Percentiles rank a stretch among this genome's conserved stretches.
Evolutionary conservation across 2,329 filamentous ascomycete genomes (phyloP).

Genomic region (Penicillium nordicum): DNA sequence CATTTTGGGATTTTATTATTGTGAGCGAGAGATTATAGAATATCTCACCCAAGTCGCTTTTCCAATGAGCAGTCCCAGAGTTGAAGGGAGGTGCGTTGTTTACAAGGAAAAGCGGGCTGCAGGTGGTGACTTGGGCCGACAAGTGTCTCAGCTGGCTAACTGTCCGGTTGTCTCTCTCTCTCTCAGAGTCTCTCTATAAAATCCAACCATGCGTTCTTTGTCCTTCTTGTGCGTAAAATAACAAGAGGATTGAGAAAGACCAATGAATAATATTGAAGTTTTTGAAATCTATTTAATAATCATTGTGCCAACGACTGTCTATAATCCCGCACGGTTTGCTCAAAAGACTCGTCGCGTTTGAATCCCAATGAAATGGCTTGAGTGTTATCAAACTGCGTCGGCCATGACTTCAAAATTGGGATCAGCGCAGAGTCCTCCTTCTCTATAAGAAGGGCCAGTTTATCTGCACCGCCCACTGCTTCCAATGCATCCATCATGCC

Average conservation of each 20-base stretch:
- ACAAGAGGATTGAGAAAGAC: neutral
- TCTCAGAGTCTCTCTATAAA: too few species aligned
- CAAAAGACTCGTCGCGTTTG: constrained; percentile 51
- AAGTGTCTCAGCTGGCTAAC: neutral
- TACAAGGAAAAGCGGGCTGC: neutral
- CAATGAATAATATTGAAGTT: neutral
- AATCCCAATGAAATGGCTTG: constrained; percentile 53
- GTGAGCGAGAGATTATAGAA: neutral
- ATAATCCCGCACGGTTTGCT: constrained; percentile 57
- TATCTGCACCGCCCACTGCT: constrained; percentile 54
- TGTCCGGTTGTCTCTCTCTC: neutral
- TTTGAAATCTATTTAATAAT: neutral
- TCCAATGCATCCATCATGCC: constrained; percentile 57
- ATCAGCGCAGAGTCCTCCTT: constrained; percentile 50
- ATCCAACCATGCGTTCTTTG: neutral
- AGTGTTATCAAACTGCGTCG: constrained; percentile 53
- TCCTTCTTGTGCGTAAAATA: neutral
- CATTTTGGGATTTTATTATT: constrained; percentile 11
- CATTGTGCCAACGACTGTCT: constrained; percentile 34
- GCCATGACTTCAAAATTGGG: constrained; percentile 56
- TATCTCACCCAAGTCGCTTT: neutral
- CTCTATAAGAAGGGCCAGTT: constrained; percentile 51
- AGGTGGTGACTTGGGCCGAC: neutral
- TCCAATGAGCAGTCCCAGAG: neutral
- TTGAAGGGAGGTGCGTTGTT: neutral